A percentile compares a stretch with the other conserved stretches of the same genome.
Evolutionary conservation across 192 early-diverging fungal genomes (phyloP).

Genomic region (Backusella tuberculispora): DNA sequence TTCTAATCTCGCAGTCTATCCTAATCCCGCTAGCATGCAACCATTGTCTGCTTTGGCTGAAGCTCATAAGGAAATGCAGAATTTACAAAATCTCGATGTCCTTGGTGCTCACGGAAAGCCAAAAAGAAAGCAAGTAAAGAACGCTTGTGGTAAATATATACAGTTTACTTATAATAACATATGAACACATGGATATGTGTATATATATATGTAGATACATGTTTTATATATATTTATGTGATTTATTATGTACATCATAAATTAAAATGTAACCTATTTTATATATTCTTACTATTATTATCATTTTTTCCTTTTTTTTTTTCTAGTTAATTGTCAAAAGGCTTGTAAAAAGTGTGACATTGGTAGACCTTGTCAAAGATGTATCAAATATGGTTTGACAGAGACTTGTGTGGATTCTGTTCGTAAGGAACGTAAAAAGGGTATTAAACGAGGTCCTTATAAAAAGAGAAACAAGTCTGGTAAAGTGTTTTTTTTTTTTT

Average conservation of each 20-base stretch:
- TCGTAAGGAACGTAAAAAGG: slow-evolving; percentile 82
- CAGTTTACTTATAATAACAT: background rate
- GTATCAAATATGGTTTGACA: slow-evolving; percentile 70
- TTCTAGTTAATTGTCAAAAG: slow-evolving; percentile 79
- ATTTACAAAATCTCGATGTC: background rate
- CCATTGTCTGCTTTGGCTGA: slow-evolving; percentile 42
- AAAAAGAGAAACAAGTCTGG: slow-evolving; percentile 54
- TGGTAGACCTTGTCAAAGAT: slow-evolving; percentile 80
- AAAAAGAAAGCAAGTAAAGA: slow-evolving; percentile 82
- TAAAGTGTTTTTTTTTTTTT: background rate
- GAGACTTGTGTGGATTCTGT: slow-evolving; percentile 76
- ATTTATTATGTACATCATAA: background rate
- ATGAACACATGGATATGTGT: too few relatives aligned
- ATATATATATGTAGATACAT: too few relatives aligned
- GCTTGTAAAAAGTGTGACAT: slow-evolving; percentile 93
- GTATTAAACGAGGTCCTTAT: slow-evolving; percentile 84
- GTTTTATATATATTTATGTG: background rate
- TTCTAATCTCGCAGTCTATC: slow-evolving; percentile 41
- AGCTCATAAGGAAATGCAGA: slow-evolving; percentile 33
- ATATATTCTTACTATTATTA: background rate
- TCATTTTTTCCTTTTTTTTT: background rate
- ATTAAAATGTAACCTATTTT: slow-evolving; percentile 8
- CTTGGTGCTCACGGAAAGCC: slow-evolving; percentile 20
- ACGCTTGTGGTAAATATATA: slow-evolving; percentile 75
- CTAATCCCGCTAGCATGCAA: slow-evolving; percentile 38